Evolutionary conservation across 331 rosid genomes (phyloP).

Genomic region (Ulmus americana): DNA sequence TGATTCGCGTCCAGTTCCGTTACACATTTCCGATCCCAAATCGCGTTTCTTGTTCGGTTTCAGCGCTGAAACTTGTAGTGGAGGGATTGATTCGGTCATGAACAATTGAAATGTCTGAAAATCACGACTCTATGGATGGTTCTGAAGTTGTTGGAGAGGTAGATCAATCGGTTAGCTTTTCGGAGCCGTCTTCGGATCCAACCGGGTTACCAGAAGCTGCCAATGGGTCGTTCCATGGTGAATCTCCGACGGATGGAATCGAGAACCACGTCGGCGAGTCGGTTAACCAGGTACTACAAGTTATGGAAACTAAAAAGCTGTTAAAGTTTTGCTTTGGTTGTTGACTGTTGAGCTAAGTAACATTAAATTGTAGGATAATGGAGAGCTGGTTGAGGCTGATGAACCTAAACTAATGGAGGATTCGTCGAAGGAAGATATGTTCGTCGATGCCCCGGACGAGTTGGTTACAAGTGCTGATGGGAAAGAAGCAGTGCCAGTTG

Average conservation of each 20-base stretch:
- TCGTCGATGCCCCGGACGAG: slow-evolving; percentile 89
- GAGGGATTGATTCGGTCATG: slow-evolving; percentile 34
- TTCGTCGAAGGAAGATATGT: slow-evolving; percentile 65
- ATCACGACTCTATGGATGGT: slow-evolving; percentile 29
- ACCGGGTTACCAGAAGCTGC: slow-evolving; percentile 27
- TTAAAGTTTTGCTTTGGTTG: not conserved
- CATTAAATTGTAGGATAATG: not conserved
- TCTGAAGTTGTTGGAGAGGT: slow-evolving; percentile 22
- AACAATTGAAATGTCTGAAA: slow-evolving; percentile 56
- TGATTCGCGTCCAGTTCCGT: not conserved
- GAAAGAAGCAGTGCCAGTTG: slow-evolving; percentile 31
- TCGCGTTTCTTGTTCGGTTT: not conserved
- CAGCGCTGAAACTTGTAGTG: slow-evolving; percentile 40
- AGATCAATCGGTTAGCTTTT: slow-evolving; percentile 7
- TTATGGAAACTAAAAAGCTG: not conserved
- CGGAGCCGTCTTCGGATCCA: slow-evolving; percentile 20
- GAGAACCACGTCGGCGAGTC: slow-evolving; percentile 9
- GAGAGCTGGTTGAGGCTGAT: slow-evolving; percentile 24
- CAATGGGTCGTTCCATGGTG: slow-evolving; percentile 28
- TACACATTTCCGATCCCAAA: not conserved
- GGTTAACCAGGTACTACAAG: slow-evolving; percentile 35
- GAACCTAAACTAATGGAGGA: slow-evolving; percentile 47
- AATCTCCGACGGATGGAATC: not conserved
- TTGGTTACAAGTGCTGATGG: slow-evolving; percentile 36
- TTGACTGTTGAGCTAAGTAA: not conserved